A percentile compares a stretch with the other conserved stretches of the same genome.
Conservation (phyloP, 1,139 yeast genomes). For the Meyerozyma guilliermondii region DNA sequence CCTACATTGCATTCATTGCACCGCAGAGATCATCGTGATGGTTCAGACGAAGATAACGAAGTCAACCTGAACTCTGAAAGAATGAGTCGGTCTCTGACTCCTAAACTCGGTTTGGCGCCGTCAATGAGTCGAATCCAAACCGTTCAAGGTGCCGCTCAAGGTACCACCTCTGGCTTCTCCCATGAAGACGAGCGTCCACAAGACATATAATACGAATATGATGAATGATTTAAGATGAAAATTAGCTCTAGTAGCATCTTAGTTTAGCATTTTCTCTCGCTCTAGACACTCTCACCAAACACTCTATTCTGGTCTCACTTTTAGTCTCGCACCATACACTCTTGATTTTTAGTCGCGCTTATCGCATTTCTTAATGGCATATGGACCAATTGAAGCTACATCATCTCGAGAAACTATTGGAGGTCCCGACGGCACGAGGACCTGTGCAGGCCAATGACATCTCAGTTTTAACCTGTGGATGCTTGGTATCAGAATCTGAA, state of each 20-base stretch:
- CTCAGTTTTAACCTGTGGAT: constrained; percentile 63
- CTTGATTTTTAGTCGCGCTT: background rate
- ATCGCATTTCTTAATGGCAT: background rate
- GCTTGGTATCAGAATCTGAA: constrained; percentile 53
- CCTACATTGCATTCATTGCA: background rate
- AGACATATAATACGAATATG: background rate
- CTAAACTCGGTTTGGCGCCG: background rate
- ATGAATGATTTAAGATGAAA: background rate
- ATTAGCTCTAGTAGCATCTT: no score
- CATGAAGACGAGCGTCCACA: background rate
- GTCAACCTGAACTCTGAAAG: background rate
- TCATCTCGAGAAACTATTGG: constrained; percentile 26
- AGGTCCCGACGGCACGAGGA: constrained; percentile 19
- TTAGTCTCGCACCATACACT: background rate
- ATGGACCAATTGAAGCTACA: constrained; percentile 26
- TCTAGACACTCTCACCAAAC: no score
- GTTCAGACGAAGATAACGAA: background rate
- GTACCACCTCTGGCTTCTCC: background rate
- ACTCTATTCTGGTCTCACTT: background rate
- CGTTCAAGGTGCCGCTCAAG: background rate
- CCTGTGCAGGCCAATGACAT: constrained; percentile 39
- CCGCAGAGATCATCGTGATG: background rate
- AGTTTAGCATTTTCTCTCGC: no score
- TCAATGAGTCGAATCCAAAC: background rate
- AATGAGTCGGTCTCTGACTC: background rate